Conservation (phyloP, 805 yeast species). For the Metschnikowia sp. region DNA sequence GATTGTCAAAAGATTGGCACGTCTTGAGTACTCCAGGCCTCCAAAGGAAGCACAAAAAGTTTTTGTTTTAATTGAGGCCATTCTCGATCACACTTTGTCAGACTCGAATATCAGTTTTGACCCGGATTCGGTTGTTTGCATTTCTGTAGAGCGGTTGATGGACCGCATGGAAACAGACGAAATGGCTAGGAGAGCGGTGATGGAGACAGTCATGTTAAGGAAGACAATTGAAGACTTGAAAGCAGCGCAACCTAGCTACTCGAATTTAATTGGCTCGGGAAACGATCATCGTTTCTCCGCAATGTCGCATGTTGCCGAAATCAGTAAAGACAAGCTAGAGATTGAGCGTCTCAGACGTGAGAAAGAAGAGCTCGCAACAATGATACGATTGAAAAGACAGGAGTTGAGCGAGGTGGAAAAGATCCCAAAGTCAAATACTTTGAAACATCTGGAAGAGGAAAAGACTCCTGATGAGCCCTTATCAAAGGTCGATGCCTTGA, state of each 20-base stretch:
- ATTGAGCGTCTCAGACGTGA: slow-evolving; percentile 3
- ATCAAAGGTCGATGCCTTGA: background rate
- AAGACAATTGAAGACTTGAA: slow-evolving; percentile 22
- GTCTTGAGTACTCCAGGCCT: slow-evolving; percentile 26
- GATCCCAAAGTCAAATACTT: too few relatives aligned
- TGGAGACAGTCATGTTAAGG: slow-evolving; percentile 27
- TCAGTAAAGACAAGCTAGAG: background rate
- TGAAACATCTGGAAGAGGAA: background rate
- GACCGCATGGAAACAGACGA: slow-evolving; percentile 34
- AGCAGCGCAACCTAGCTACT: background rate
- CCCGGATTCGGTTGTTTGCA: slow-evolving; percentile 24
- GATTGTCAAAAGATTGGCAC: slow-evolving; percentile 25
- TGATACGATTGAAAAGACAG: background rate
- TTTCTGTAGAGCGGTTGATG: slow-evolving; percentile 33
- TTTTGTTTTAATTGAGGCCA: slow-evolving; percentile 28
- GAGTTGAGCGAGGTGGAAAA: background rate
- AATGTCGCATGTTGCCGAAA: background rate
- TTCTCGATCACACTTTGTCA: slow-evolving; percentile 29
- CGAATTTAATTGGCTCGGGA: background rate
- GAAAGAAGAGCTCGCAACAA: background rate
- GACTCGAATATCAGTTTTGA: slow-evolving; percentile 24
- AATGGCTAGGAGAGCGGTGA: slow-evolving; percentile 32
- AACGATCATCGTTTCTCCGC: background rate
- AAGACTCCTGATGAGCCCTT: background rate
- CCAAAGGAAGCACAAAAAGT: slow-evolving; percentile 25